These are phyloP conservation scores for Fraxinus quadrangulata DNA, from an alignment of 257 asterid species.

Conservation along the genomic window DNA sequence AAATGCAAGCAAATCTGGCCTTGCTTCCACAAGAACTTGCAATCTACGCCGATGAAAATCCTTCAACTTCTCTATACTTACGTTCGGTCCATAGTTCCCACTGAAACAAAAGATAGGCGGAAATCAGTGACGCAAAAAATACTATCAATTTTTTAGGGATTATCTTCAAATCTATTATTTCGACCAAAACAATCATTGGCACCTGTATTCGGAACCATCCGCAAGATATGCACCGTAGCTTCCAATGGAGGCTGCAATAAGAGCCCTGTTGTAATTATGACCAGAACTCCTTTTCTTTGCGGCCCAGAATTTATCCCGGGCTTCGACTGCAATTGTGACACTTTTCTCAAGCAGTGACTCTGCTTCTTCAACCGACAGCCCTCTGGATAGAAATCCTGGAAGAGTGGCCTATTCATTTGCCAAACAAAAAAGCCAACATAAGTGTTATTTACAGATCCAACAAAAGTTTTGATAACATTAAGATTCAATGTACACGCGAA, in stretches of 20 bases:
- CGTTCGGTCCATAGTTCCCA: conserved; percentile 59
- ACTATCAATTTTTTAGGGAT: neutral
- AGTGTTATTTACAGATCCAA: neutral
- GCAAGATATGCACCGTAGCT: conserved; percentile 92
- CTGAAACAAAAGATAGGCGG: conserved; percentile 32
- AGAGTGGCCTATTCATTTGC: conserved; percentile 57
- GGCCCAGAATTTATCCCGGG: conserved; percentile 73
- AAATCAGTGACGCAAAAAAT: neutral
- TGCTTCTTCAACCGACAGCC: conserved; percentile 68
- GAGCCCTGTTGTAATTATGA: conserved; percentile 53
- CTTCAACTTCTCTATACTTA: conserved; percentile 56
- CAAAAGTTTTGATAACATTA: neutral
- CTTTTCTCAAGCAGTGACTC: conserved; percentile 57
- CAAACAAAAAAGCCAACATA: neutral
- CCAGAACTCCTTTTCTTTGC: conserved; percentile 34
- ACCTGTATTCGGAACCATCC: conserved; percentile 96
- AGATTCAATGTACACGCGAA: no score
- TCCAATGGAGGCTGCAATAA: conserved; percentile 87
- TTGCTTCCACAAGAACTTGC: conserved; percentile 75
- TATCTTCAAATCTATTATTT: neutral
- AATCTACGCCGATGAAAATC: conserved; percentile 78
- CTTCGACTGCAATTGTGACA: conserved; percentile 63
- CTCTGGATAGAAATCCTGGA: conserved; percentile 73
- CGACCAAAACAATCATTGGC: neutral
- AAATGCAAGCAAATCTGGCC: conserved; percentile 77